These are phyloP conservation scores for Turritis glabra DNA, from an alignment of 345 rosid species.

Conservation along the genomic window DNA sequence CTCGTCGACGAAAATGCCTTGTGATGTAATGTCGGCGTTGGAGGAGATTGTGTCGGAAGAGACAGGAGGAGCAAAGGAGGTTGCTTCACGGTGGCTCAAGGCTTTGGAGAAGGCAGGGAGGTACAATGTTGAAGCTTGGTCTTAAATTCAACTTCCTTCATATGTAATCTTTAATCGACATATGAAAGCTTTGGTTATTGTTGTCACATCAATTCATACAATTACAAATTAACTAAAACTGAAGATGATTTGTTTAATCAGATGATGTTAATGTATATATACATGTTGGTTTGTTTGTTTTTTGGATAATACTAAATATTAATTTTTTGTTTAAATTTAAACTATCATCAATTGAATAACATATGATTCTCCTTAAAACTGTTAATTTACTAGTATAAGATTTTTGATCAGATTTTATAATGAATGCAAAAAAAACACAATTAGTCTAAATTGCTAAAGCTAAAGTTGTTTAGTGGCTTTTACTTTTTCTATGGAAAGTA, in stretches of 20 bases:
- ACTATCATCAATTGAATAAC: neutral
- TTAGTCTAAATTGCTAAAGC: no score
- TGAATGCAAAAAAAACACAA: no score
- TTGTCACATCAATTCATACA: neutral
- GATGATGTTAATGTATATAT: no score
- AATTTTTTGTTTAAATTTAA: neutral
- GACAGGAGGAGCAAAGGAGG: conserved; percentile 50
- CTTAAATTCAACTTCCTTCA: conserved; percentile 42
- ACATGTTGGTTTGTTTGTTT: neutral
- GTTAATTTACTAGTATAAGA: no score
- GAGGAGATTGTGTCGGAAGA: conserved; percentile 71
- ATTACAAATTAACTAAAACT: neutral
- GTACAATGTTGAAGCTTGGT: conserved; percentile 97
- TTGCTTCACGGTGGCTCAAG: conserved; percentile 59
- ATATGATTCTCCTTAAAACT: no score
- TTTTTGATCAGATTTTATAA: no score
- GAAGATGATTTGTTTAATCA: neutral
- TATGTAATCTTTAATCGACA: no score
- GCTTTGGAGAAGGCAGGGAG: conserved; percentile 74
- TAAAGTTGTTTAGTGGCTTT: neutral
- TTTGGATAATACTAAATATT: no score
- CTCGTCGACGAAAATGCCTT: conserved; percentile 92
- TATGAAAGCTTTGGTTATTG: conserved; percentile 6
- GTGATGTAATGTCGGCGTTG: conserved; percentile 69
- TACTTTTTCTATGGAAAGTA: neutral